These are phyloP conservation scores for Phialophora verrucosa DNA, from an alignment of 2,329 filamentous ascomycete genomes.

Conservation along the genomic window DNA sequence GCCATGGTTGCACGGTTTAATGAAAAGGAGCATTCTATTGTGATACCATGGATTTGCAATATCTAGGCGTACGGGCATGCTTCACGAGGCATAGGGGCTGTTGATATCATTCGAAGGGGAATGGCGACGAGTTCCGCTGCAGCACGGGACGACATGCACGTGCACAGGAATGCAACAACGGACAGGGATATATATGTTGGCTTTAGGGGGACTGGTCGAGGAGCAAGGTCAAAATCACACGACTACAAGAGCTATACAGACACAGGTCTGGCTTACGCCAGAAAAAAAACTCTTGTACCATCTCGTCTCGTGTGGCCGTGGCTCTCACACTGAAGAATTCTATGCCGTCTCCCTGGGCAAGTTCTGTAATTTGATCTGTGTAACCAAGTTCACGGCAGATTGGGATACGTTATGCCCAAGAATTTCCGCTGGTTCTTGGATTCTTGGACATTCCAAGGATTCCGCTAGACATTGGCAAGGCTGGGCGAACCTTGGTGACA, in stretches of 20 bases:
- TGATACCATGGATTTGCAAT: not conserved
- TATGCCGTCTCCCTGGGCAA: not conserved
- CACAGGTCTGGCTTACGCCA: not conserved
- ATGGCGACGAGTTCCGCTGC: not conserved
- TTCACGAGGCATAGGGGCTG: not conserved
- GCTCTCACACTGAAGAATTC: not conserved
- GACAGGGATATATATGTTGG: not conserved
- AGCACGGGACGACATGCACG: not conserved
- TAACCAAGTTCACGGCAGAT: not conserved
- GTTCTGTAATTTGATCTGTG: not conserved
- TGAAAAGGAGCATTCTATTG: not conserved
- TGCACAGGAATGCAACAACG: not conserved
- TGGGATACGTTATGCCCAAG: not conserved
- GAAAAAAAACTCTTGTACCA: not conserved
- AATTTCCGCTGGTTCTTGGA: constrained; percentile 13
- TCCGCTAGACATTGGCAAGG: constrained; percentile 12
- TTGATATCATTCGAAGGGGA: not conserved
- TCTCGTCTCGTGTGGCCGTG: not conserved
- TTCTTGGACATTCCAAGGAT: constrained; percentile 12
- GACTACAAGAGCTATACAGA: not conserved
- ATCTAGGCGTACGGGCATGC: not conserved
- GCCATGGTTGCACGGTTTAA: not conserved
- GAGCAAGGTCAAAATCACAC: not conserved
- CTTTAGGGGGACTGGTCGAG: not conserved
- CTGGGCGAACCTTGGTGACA: constrained; percentile 1